A percentile compares a stretch with the other conserved stretches of the same genome.
phyloP scores from a whole-genome alignment of 306 rosid genomes.

The Prunus mira region DNA sequence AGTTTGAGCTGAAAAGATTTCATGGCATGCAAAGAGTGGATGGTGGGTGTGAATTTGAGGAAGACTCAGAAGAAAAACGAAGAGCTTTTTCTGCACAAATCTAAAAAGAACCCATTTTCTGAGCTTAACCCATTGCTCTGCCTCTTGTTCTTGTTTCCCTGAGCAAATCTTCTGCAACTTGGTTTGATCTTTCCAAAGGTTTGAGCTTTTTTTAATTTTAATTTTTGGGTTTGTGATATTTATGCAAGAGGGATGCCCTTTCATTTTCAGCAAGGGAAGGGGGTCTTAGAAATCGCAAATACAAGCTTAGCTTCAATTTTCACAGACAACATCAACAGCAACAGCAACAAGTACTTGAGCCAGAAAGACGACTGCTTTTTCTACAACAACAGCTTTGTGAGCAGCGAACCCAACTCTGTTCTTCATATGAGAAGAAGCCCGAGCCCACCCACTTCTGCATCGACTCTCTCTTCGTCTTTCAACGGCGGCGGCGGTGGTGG shows the following conservation, averaged over 20 bases:
- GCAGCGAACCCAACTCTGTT: slow-evolving; percentile 42
- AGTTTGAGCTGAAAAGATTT: slow-evolving; percentile 7
- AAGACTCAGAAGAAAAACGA: background rate
- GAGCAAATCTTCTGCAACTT: background rate
- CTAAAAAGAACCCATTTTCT: slow-evolving; percentile 15
- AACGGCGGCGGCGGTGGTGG: slow-evolving; percentile 28
- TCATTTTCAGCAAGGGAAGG: slow-evolving; percentile 30
- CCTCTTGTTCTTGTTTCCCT: background rate
- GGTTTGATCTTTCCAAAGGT: background rate
- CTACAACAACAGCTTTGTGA: slow-evolving; percentile 7
- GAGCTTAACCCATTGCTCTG: background rate
- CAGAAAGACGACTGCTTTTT: slow-evolving; percentile 4
- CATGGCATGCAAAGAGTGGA: slow-evolving; percentile 34
- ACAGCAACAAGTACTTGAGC: no score
- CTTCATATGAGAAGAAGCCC: slow-evolving; percentile 48
- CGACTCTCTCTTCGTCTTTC: slow-evolving; percentile 43
- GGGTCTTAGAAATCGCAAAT: slow-evolving; percentile 24
- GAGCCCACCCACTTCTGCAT: slow-evolving; percentile 50
- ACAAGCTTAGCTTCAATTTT: slow-evolving; percentile 23
- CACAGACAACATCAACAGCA: background rate
- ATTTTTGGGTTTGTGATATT: background rate
- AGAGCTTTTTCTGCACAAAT: slow-evolving; percentile 15
- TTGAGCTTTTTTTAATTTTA: background rate
- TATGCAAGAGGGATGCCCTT: slow-evolving; percentile 28
- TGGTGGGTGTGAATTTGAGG: slow-evolving; percentile 26